Percentiles rank a stretch among this genome's conserved stretches.
These are phyloP conservation scores for Quercus ilex DNA, from an alignment of 306 rosid species.

Conservation along the genomic window DNA sequence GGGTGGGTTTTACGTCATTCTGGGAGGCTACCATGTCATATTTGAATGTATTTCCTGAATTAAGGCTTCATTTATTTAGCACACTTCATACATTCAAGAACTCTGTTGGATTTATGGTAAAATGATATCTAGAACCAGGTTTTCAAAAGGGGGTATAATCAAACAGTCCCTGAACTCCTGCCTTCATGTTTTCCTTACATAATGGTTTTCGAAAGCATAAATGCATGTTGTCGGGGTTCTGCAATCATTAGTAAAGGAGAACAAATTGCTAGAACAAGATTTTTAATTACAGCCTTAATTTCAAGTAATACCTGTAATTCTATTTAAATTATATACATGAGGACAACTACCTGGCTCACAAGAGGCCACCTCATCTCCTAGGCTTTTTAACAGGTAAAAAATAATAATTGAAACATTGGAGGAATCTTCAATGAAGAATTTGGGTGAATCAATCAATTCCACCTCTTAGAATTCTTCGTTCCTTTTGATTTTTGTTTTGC, in stretches of 20 bases:
- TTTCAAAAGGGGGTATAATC: background rate
- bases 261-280: background rate
- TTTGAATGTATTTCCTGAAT: too few relatives aligned
- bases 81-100: background rate
- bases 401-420: background rate
- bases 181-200: too few relatives aligned
- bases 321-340: conserved; percentile 42
- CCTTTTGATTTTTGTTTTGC: conserved; percentile 89
- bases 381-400: conserved; percentile 17
- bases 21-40: too few relatives aligned
- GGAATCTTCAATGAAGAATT: background rate
- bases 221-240: background rate
- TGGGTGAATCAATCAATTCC: conserved; percentile 56
- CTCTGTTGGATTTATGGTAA: background rate
- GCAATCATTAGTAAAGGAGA: background rate
- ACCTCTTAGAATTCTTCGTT: conserved; percentile 74
- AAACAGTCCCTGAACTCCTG: too few relatives aligned
- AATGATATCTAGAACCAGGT: background rate
- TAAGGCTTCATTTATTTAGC: background rate
- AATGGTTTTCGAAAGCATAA: too few relatives aligned
- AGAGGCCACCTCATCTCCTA: conserved; percentile 29
- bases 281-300: too few relatives aligned
- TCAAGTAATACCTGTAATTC: conserved; percentile 26
- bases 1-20: too few relatives aligned
- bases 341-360: conserved; percentile 36